Conservation (phyloP, 805 yeast genomes). For the Candida pini region DNA sequence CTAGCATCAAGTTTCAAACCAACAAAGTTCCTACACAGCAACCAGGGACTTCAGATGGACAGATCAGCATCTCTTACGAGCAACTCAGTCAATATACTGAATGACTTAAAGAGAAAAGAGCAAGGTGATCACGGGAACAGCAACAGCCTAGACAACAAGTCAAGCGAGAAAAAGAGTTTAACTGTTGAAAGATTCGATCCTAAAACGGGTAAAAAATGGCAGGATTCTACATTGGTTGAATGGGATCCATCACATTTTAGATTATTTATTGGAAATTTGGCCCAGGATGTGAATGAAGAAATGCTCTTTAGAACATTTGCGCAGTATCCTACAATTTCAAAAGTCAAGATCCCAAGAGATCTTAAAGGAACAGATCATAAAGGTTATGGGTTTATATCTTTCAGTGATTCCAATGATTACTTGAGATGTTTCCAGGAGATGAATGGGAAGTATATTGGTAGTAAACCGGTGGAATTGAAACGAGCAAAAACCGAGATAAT, state of each 20-base stretch:
- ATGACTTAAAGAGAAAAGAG: constrained; percentile 9
- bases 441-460: constrained; percentile 74
- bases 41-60: constrained; percentile 17
- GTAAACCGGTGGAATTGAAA: constrained; percentile 64
- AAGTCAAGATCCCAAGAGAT: constrained; percentile 57
- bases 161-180: too few species aligned
- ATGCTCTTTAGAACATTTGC: constrained; percentile 49
- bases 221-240: constrained; percentile 40
- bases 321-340: constrained; percentile 46
- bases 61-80: constrained; percentile 11
- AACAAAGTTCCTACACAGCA: constrained; percentile 34
- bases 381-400: constrained; percentile 75
- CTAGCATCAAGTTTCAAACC: constrained; percentile 48
- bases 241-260: constrained; percentile 73
- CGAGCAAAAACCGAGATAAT: constrained; percentile 47
- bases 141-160: too few species aligned
- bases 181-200: constrained; percentile 38
- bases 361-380: constrained; percentile 40
- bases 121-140: too few species aligned
- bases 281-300: constrained; percentile 59
- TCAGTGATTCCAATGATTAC: constrained; percentile 59
- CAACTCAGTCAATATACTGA: constrained; percentile 16
- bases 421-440: constrained; percentile 65
- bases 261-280: constrained; percentile 70
- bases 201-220: constrained; percentile 43